A percentile compares a stretch with the other conserved stretches of the same genome.
Conservation (phyloP, 2,329 filamentous ascomycete species). For the Xylariaceae sp. region DNA sequence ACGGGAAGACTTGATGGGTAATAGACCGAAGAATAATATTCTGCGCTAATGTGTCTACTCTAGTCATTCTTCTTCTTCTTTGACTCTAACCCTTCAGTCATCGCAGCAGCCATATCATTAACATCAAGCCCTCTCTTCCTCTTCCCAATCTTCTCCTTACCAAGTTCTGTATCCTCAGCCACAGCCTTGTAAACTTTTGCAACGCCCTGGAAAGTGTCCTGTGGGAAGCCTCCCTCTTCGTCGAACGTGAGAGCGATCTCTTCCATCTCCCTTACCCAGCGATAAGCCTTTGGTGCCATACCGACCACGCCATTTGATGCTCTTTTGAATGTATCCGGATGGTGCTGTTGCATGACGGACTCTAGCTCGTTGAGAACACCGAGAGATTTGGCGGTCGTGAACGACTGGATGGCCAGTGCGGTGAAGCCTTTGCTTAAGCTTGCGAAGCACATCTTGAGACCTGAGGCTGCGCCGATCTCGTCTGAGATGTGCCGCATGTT, state of each 20-base stretch:
- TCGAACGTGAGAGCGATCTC: constrained; percentile 67
- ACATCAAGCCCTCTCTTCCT: constrained; percentile 54
- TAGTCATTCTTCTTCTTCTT: constrained; percentile 33
- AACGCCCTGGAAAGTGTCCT: constrained; percentile 55
- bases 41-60: too few species aligned
- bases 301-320: constrained; percentile 51
- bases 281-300: constrained; percentile 73
- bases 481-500: constrained; percentile 48
- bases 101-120: constrained; percentile 53
- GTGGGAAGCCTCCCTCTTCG: constrained; percentile 61
- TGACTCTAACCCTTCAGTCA: constrained; percentile 31
- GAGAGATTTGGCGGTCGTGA: constrained; percentile 63
- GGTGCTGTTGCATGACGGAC: constrained; percentile 50
- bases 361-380: constrained; percentile 61
- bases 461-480: constrained; percentile 54
- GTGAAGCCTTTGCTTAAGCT: constrained; percentile 62
- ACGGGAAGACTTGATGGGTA: too few species aligned
- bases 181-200: constrained; percentile 61
- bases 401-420: constrained; percentile 67
- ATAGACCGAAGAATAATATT: too few species aligned
- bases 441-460: constrained; percentile 66
- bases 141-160: constrained; percentile 55
- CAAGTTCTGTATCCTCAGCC: constrained; percentile 59
- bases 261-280: constrained; percentile 76
- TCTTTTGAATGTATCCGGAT: constrained; percentile 44